Percentiles rank a stretch among this genome's conserved stretches.
phyloP scores from a whole-genome alignment of 2,329 filamentous ascomycete genomes.

The Fusarium floridanum region DNA sequence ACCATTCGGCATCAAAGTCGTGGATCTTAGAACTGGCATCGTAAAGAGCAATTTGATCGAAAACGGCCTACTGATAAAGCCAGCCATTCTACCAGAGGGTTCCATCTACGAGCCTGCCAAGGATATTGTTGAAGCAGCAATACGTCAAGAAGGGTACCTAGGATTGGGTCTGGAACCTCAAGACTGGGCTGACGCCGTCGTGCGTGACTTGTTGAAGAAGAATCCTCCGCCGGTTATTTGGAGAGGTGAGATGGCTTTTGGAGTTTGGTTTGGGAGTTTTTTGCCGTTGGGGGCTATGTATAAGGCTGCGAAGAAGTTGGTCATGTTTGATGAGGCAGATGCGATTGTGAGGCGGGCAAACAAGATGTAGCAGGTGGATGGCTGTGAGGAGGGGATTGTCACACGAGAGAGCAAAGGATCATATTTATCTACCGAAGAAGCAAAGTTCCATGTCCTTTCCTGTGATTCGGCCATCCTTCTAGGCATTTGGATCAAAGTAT shows the following conservation, averaged over 20 bases:
- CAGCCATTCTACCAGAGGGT: neutral
- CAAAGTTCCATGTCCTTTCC: neutral
- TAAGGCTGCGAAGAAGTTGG: neutral
- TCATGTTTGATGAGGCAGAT: neutral
- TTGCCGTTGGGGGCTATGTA: neutral
- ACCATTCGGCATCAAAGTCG: conserved; percentile 45
- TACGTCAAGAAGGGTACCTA: neutral
- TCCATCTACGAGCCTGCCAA: neutral
- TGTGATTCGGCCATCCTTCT: neutral
- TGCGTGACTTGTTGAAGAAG: neutral
- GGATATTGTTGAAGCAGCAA: neutral
- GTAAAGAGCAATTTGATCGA: neutral
- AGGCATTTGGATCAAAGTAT: conserved; percentile 15
- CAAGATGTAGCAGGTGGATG: neutral
- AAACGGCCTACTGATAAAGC: neutral
- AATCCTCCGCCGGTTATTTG: neutral
- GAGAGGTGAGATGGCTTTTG: neutral
- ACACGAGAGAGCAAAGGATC: neutral
- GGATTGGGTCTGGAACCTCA: neutral
- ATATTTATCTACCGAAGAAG: neutral
- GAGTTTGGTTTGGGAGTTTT: neutral
- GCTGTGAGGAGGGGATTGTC: neutral
- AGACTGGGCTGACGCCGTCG: neutral
- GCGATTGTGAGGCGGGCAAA: neutral
- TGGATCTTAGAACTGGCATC: neutral